phyloP scores from a whole-genome alignment of 1,284 basidiomycete species.

The Exobasidium cylindrosporum region DNA sequence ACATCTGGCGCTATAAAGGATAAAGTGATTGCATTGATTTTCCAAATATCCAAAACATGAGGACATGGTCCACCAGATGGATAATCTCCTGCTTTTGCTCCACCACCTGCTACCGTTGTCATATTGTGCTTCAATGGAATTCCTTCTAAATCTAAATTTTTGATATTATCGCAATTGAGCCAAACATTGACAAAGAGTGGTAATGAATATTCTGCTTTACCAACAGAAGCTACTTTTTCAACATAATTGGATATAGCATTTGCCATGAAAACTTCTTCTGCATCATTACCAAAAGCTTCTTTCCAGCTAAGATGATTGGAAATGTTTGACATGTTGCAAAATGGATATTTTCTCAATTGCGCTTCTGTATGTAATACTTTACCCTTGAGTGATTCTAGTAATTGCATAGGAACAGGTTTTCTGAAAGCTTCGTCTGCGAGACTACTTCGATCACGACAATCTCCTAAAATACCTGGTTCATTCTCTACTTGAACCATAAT shows the following conservation, averaged over 20 bases:
- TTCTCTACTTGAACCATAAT: constrained; percentile 15
- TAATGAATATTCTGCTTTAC: constrained; percentile 3
- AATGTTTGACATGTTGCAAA: too few species aligned
- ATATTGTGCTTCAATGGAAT: constrained; percentile 15
- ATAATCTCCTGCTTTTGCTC: constrained; percentile 9
- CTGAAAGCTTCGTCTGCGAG: neutral
- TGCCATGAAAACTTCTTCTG: constrained; percentile 10
- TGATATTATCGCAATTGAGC: constrained; percentile 8
- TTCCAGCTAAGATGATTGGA: neutral
- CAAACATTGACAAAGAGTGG: constrained; percentile 11
- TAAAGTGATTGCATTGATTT: constrained; percentile 5
- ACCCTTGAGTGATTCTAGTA: neutral
- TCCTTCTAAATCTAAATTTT: constrained; percentile 10
- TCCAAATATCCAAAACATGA: constrained; percentile 7
- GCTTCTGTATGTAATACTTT: neutral
- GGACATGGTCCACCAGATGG: constrained; percentile 1
- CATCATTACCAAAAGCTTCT: constrained; percentile 6
- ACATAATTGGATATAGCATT: constrained; percentile 9
- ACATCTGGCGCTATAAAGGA: constrained; percentile 5
- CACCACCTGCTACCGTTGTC: constrained; percentile 10
- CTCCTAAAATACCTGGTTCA: constrained; percentile 9
- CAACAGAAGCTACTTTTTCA: neutral
- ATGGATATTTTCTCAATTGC: too few species aligned
- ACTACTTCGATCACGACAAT: constrained; percentile 2
- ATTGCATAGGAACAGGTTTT: neutral